Percentiles rank a stretch among this genome's conserved stretches.
phyloP scores from a whole-genome alignment of 139 green algal genomes.

The Astrephomene gubernaculifera region DNA sequence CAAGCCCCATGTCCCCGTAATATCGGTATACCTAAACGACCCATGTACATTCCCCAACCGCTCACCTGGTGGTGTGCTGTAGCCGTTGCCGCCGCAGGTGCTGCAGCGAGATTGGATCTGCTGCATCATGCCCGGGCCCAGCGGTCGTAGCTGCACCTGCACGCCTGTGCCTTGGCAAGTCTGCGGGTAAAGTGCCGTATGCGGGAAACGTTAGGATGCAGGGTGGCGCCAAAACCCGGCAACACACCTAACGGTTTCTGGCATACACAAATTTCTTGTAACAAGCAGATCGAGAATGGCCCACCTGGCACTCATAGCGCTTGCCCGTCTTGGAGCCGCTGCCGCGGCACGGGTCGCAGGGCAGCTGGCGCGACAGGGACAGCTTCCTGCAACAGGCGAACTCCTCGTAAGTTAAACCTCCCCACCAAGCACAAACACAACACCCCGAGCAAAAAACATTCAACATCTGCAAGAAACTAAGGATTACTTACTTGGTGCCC shows the following conservation, averaged over 20 bases:
- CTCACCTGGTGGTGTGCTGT: constrained; percentile 64
- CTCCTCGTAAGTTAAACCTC: not conserved
- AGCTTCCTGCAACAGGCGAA: constrained; percentile 86
- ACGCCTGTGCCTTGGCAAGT: constrained; percentile 92
- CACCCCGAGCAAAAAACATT: too few species aligned
- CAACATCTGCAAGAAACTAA: too few species aligned
- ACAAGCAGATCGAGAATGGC: too few species aligned
- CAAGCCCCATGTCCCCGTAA: too few species aligned
- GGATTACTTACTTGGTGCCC: constrained; percentile 71
- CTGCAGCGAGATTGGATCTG: constrained; percentile 96
- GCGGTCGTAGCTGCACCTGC: constrained; percentile 89
- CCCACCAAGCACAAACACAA: too few species aligned
- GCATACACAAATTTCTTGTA: not conserved
- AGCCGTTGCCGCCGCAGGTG: constrained; percentile 85
- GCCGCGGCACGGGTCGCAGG: constrained; percentile 91
- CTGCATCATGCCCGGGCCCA: constrained; percentile 99
- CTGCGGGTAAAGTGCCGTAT: constrained; percentile 37
- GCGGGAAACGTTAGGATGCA: not conserved
- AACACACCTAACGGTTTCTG: not conserved
- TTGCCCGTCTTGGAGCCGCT: constrained; percentile 92
- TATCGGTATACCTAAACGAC: too few species aligned
- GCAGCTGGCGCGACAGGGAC: constrained; percentile 90
- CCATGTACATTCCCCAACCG: not conserved
- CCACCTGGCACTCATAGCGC: constrained; percentile 78
- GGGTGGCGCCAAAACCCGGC: not conserved